Evolutionary conservation across 228 moss, liverwort and hornwort species (phyloP).

Genomic region (Sphagnum magellanicum): DNA sequence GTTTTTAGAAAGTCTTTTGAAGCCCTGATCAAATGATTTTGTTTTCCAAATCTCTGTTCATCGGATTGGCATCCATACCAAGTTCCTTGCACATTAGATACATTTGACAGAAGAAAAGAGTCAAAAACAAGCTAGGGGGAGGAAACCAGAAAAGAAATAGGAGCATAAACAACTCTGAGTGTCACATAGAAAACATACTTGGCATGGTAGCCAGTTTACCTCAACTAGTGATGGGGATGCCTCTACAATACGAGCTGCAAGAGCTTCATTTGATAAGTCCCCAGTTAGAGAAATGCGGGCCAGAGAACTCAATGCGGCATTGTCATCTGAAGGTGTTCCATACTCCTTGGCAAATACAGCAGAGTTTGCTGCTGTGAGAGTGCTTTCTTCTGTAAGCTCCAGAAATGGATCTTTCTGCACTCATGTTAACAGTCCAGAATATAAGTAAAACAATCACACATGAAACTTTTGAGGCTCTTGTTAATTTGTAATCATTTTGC

Average conservation of each 20-base stretch:
- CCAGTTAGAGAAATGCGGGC: constrained; percentile 56
- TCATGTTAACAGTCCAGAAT: not conserved
- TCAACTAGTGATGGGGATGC: constrained; percentile 58
- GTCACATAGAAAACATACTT: not conserved
- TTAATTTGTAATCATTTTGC: no score
- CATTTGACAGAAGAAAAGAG: no score
- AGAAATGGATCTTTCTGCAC: constrained; percentile 88
- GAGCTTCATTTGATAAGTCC: constrained; percentile 72
- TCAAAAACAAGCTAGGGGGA: not conserved
- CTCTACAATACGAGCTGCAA: constrained; percentile 75
- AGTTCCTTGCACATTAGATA: no score
- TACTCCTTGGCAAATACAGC: constrained; percentile 59
- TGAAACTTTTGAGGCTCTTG: no score
- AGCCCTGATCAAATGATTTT: not conserved
- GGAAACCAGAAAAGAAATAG: not conserved
- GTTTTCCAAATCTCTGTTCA: not conserved
- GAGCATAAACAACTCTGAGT: not conserved
- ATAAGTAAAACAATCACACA: not conserved
- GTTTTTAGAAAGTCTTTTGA: no score
- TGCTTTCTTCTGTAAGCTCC: constrained; percentile 81
- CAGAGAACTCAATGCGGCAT: constrained; percentile 66
- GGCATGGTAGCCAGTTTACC: constrained; percentile 19
- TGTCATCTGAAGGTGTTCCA: constrained; percentile 64
- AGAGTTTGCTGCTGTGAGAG: constrained; percentile 58
- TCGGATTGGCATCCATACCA: no score